Percentiles rank a stretch among this genome's conserved stretches.
Conservation (phyloP, 2,329 filamentous ascomycete genomes). For the Xylariomycetidae sp. region DNA sequence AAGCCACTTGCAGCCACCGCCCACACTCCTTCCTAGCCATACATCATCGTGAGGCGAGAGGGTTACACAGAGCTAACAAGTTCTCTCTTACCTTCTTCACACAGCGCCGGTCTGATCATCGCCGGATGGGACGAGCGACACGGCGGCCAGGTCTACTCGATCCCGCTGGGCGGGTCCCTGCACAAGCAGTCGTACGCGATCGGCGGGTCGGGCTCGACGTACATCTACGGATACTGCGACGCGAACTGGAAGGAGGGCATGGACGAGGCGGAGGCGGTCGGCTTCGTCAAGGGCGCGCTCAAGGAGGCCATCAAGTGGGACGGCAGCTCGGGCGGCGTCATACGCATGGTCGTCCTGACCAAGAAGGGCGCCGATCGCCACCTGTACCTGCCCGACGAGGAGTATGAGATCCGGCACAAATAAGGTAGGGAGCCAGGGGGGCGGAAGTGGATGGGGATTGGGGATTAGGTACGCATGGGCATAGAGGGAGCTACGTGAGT, state of each 20-base stretch:
- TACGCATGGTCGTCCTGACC: conserved; percentile 95
- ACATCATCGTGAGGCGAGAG: too few relatives aligned
- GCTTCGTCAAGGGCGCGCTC: conserved; percentile 88
- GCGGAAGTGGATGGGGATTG: too few relatives aligned
- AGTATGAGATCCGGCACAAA: conserved; percentile 63
- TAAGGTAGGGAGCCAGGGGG: conserved; percentile 9
- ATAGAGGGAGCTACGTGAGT: too few relatives aligned
- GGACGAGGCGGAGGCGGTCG: conserved; percentile 84
- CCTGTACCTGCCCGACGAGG: conserved; percentile 89
- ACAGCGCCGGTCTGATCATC: conserved; percentile 91
- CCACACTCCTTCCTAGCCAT: too few relatives aligned
- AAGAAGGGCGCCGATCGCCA: conserved; percentile 85
- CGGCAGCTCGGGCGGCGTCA: conserved; percentile 95
- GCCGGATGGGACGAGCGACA: conserved; percentile 96
- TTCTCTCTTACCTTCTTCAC: neutral
- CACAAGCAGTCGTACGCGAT: conserved; percentile 98
- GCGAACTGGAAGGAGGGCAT: conserved; percentile 93
- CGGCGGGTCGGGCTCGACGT: conserved; percentile 93
- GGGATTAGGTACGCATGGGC: too few relatives aligned
- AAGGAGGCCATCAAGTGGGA: conserved; percentile 99
- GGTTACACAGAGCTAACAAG: conserved; percentile 4
- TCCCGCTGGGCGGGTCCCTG: conserved; percentile 90
- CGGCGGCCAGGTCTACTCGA: conserved; percentile 95
- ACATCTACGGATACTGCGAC: conserved; percentile 99
- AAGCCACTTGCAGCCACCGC: neutral